phyloP scores from a whole-genome alignment of 2,329 filamentous ascomycete genomes.

The Monosporascus sp. region DNA sequence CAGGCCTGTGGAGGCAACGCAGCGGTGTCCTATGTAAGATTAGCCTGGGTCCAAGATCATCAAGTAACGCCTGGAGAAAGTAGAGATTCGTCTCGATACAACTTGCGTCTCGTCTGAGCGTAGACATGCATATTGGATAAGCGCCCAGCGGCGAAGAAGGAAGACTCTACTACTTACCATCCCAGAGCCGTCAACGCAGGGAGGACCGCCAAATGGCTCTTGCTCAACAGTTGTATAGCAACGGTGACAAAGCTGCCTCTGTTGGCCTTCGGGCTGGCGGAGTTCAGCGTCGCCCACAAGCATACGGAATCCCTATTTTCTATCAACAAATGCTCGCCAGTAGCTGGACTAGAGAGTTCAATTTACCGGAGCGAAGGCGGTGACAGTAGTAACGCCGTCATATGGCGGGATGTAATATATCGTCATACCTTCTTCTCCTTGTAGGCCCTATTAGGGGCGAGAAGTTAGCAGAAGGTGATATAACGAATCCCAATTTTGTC shows the following conservation, averaged over 20 bases:
- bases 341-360: neutral
- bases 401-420: constrained; percentile 21
- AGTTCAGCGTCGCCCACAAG: constrained; percentile 17
- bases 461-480: neutral
- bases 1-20: constrained; percentile 13
- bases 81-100: too few species aligned
- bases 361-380: constrained; percentile 18
- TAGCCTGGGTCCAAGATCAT: too few species aligned
- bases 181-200: constrained; percentile 12
- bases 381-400: constrained; percentile 15
- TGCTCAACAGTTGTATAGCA: constrained; percentile 18
- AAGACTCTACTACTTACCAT: constrained; percentile 4
- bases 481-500: neutral
- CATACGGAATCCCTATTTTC: constrained; percentile 18
- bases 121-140: too few species aligned
- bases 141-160: neutral
- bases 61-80: too few species aligned
- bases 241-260: constrained; percentile 18
- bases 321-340: neutral
- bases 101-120: too few species aligned
- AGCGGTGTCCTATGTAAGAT: constrained; percentile 4
- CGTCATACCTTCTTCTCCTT: constrained; percentile 15
- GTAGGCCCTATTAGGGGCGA: constrained; percentile 6
- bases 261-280: constrained; percentile 9
- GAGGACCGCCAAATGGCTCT: constrained; percentile 17